phyloP scores from a whole-genome alignment of 768 basidiomycete genomes.

The Crassisporium funariophilum region DNA sequence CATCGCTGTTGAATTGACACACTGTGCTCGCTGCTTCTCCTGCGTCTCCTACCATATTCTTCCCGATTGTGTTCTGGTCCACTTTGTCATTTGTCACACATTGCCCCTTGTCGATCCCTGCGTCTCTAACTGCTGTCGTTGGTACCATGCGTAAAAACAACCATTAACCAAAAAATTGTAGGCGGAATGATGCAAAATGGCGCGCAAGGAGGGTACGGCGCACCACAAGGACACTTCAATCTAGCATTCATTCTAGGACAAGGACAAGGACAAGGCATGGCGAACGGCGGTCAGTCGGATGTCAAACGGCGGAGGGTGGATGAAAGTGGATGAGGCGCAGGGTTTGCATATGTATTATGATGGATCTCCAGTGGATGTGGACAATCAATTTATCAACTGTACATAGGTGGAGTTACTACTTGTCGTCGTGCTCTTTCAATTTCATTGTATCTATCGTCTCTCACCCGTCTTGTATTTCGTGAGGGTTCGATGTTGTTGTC shows the following conservation, averaged over 20 bases:
- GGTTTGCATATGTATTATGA: not conserved
- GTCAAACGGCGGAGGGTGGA: not conserved
- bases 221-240: conserved; percentile 71
- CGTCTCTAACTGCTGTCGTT: conserved; percentile 12
- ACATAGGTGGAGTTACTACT: too few relatives aligned
- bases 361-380: not conserved
- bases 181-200: conserved; percentile 51
- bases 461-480: not conserved
- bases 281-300: conserved; percentile 5
- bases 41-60: conserved; percentile 18
- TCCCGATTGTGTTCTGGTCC: conserved; percentile 9
- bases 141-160: conserved; percentile 1
- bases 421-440: conserved; percentile 2
- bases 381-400: too few relatives aligned
- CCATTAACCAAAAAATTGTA: conserved; percentile 29
- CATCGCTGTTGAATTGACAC: not conserved
- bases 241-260: conserved; percentile 63
- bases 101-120: conserved; percentile 7
- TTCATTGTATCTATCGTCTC: not conserved
- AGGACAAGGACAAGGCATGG: conserved; percentile 2
- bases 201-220: conserved; percentile 44
- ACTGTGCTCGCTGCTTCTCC: conserved; percentile 9
- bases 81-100: conserved; percentile 15
- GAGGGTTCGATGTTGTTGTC: too few relatives aligned
- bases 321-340: not conserved